Percentiles rank a stretch among this genome's conserved stretches.
These are phyloP conservation scores for Trifolium subterraneum DNA, from an alignment of 306 rosid genomes.

Conservation along the genomic window DNA sequence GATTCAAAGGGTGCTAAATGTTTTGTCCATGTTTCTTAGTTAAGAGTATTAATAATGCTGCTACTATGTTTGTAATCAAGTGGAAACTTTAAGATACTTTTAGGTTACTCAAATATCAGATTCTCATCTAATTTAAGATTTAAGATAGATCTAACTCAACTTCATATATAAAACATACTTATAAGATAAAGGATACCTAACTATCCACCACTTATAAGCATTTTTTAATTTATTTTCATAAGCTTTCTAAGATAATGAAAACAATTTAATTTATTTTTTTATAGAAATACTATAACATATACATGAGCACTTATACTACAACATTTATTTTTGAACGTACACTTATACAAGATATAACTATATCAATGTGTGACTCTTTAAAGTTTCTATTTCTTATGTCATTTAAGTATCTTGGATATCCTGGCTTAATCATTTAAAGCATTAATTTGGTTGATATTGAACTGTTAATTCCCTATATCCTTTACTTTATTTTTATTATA, in stretches of 20 bases:
- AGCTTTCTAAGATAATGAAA: background rate
- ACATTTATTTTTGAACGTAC: no score
- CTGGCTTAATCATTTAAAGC: background rate
- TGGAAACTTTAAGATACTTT: constrained; percentile 32
- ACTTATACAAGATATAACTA: no score
- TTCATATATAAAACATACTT: background rate
- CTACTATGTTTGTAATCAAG: background rate
- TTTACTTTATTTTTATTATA: background rate
- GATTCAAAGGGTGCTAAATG: constrained; percentile 42
- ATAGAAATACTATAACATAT: no score
- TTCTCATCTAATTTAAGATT: background rate
- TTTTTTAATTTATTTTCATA: background rate
- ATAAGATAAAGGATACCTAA: no score
- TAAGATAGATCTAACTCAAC: background rate
- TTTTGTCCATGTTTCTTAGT: constrained; percentile 37
- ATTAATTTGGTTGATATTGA: constrained; percentile 36
- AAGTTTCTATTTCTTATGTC: no score
- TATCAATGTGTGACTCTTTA: background rate
- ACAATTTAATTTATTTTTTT: no score
- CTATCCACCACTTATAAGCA: no score
- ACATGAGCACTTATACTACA: background rate
- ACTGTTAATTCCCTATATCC: background rate
- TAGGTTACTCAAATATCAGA: constrained; percentile 17
- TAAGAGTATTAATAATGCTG: constrained; percentile 8
- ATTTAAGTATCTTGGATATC: background rate